Evolutionary conservation across 441 rosid genomes (phyloP).

Genomic region (Brassica hybrid): DNA sequence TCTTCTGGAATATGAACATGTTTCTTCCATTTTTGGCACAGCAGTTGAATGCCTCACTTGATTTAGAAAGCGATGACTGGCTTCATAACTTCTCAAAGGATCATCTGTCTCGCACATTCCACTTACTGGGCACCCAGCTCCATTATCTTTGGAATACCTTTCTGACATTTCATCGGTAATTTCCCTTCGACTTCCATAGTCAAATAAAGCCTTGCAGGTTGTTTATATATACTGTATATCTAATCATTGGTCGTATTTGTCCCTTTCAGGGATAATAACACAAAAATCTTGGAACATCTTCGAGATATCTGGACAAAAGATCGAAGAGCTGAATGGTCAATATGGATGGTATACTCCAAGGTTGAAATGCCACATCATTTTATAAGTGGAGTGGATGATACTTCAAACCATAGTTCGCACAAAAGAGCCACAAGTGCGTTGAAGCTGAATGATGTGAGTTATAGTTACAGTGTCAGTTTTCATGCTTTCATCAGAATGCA

Average conservation of each 20-base stretch:
- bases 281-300: conserved; percentile 65
- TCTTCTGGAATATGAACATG: conserved; percentile 14
- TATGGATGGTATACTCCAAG: conserved; percentile 94
- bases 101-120: conserved; percentile 53
- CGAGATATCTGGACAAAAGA: conserved; percentile 77
- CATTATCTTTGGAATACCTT: conserved; percentile 76
- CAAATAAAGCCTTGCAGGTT: background rate
- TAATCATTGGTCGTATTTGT: conserved; percentile 23
- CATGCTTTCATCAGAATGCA: background rate
- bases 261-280: conserved; percentile 64
- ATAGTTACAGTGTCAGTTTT: background rate
- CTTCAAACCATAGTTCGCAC: conserved; percentile 55
- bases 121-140: conserved; percentile 69
- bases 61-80: conserved; percentile 52
- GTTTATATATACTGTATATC: background rate
- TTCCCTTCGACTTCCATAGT: background rate
- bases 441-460: conserved; percentile 74
- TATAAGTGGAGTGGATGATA: conserved; percentile 69
- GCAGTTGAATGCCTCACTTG: conserved; percentile 50
- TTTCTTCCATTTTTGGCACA: conserved; percentile 39
- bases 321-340: conserved; percentile 95
- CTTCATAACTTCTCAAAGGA: conserved; percentile 55
- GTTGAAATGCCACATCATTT: conserved; percentile 94
- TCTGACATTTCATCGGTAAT: conserved; percentile 87
- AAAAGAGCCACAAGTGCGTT: conserved; percentile 63